Percentiles rank a stretch among this genome's conserved stretches.
Evolutionary conservation across 192 early-diverging fungal species (phyloP).

Genomic region (Mortierella claussenii): DNA sequence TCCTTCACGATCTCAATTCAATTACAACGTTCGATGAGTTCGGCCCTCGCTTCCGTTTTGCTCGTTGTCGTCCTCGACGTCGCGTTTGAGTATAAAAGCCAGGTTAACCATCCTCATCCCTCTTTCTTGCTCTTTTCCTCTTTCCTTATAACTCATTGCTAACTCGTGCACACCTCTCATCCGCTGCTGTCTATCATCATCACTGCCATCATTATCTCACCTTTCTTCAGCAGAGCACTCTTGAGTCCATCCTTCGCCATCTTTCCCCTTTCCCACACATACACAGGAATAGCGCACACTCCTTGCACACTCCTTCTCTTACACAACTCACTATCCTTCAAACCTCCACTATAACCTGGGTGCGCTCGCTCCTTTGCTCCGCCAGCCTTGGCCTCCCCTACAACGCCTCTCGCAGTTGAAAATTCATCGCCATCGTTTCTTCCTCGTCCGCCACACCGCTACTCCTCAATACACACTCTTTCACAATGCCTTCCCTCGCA

Average conservation of each 20-base stretch:
- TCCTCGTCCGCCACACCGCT: no score
- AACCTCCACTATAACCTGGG: no score
- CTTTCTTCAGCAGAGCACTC: not conserved
- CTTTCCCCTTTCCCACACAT: not conserved
- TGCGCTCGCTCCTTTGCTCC: no score
- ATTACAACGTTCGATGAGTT: not conserved
- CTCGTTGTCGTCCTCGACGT: slow-evolving; percentile 2
- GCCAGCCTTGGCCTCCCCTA: not conserved
- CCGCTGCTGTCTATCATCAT: not conserved
- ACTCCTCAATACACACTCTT: slow-evolving; percentile 1
- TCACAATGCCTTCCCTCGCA: slow-evolving; percentile 41
- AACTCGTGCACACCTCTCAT: not conserved
- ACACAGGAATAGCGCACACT: no score
- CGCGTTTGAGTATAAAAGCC: not conserved
- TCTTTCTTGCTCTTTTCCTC: slow-evolving; percentile 8
- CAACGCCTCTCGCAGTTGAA: not conserved
- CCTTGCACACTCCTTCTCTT: not conserved
- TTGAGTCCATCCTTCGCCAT: not conserved
- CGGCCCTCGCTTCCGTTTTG: not conserved
- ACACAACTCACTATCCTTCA: slow-evolving; percentile 2
- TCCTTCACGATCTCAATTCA: not conserved
- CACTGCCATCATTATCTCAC: no score
- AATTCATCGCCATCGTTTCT: not conserved
- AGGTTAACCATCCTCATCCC: not conserved
- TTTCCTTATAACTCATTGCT: not conserved